Evolutionary conservation across 2,329 filamentous ascomycete species (phyloP).

Genomic region (Nakataea oryzae): DNA sequence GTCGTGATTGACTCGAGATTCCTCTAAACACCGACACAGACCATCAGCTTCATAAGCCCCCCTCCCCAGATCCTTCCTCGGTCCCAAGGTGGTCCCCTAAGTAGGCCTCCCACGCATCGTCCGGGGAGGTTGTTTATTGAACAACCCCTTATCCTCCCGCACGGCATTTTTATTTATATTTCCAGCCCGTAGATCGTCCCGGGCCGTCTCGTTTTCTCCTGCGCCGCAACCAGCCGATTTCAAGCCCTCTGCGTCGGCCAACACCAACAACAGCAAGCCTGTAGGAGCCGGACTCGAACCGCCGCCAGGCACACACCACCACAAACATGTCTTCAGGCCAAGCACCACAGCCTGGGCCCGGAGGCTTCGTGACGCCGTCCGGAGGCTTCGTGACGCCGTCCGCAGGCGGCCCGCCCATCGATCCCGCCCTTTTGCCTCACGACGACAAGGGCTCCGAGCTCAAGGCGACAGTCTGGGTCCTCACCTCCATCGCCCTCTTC

Average conservation of each 20-base stretch:
- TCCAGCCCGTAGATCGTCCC: no score
- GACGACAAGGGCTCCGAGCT: conserved; percentile 11
- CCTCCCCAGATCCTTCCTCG: neutral
- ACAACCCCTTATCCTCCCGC: neutral
- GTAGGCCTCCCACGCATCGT: no score
- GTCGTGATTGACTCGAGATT: neutral
- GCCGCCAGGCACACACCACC: neutral
- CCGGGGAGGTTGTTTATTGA: neutral
- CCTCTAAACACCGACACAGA: neutral
- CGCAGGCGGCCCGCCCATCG: neutral
- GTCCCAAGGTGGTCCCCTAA: no score
- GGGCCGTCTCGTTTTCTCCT: neutral
- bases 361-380: neutral
- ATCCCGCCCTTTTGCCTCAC: neutral
- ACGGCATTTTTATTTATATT: neutral
- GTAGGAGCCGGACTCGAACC: neutral
- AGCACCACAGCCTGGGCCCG: neutral
- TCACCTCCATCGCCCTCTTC: conserved; percentile 7
- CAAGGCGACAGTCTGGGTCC: conserved; percentile 10
- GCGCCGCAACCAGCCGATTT: no score
- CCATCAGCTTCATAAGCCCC: neutral
- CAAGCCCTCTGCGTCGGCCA: neutral
- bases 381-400: neutral
- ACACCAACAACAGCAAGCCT: neutral
- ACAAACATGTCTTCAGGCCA: neutral